Conservation (phyloP, 1,139 yeast genomes). For the Pichia sp. region DNA sequence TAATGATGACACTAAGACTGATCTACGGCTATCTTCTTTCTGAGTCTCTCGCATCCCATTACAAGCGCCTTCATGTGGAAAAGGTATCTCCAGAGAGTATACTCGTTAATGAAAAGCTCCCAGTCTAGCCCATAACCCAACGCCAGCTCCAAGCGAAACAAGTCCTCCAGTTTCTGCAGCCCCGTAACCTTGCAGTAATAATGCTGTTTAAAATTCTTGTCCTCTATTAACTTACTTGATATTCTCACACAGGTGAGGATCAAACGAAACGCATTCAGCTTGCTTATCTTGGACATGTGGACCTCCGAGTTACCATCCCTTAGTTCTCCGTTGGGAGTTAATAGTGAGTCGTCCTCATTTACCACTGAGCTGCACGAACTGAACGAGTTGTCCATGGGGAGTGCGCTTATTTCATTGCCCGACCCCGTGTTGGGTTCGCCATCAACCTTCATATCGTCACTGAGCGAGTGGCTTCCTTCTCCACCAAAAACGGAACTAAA, state of each 20-base stretch:
- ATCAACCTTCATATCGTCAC: neutral
- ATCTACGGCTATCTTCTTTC: neutral
- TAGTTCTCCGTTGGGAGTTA: too few species aligned
- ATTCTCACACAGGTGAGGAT: constrained; percentile 28
- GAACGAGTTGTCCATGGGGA: neutral
- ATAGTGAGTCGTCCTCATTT: neutral
- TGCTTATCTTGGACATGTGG: constrained; percentile 18
- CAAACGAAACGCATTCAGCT: constrained; percentile 30
- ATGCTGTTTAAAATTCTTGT: constrained; percentile 32
- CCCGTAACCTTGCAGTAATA: constrained; percentile 34
- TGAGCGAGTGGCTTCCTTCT: neutral
- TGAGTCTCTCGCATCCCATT: constrained; percentile 5
- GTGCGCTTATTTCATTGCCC: neutral
- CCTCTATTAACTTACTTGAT: constrained; percentile 32
- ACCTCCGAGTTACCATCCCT: neutral
- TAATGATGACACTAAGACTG: neutral
- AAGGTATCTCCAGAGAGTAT: constrained; percentile 20
- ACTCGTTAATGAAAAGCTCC: constrained; percentile 30
- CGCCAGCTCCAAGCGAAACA: constrained; percentile 30
- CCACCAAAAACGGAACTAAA: neutral
- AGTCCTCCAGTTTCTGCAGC: constrained; percentile 28
- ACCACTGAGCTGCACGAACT: neutral
- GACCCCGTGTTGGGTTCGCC: neutral
- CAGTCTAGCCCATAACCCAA: constrained; percentile 32
- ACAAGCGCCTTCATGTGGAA: constrained; percentile 13